Conservation (phyloP, 768 basidiomycete genomes). For the Pulveroboletus sp. region DNA sequence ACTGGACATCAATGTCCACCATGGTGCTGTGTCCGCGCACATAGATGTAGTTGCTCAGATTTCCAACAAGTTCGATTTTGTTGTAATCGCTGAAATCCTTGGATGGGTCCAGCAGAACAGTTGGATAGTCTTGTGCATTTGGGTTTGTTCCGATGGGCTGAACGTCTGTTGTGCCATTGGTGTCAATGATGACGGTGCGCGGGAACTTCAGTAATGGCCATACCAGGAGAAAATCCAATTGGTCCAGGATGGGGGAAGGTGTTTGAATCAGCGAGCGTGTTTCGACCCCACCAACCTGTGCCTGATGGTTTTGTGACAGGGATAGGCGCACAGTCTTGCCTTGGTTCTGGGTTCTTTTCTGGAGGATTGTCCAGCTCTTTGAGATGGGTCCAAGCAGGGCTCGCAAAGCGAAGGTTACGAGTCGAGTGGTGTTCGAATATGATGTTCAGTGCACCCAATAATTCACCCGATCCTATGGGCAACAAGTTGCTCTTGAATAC, state of each 20-base stretch:
- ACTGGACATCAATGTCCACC: conserved; percentile 7
- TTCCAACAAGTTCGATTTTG: conserved; percentile 1
- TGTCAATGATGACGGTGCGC: background rate
- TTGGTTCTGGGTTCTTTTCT: background rate
- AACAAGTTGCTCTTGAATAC: background rate
- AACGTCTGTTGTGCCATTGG: background rate
- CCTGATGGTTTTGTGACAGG: conserved; percentile 8
- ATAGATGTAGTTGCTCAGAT: conserved; percentile 5
- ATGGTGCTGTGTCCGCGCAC: conserved; percentile 11
- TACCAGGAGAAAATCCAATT: conserved; percentile 1
- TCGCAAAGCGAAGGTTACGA: conserved; percentile 7
- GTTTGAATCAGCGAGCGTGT: background rate
- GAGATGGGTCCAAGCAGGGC: conserved; percentile 2
- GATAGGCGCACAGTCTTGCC: background rate
- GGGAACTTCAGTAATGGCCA: background rate
- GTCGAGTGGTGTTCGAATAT: conserved; percentile 9
- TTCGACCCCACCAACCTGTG: conserved; percentile 13
- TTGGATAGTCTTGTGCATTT: background rate
- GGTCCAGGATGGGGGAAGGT: conserved; percentile 2
- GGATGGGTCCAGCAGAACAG: background rate
- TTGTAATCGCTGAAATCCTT: background rate
- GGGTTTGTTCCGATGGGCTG: conserved; percentile 5
- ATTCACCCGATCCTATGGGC: background rate
- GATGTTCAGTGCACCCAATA: conserved; percentile 10
- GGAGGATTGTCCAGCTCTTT: background rate